Conservation (phyloP, 768 basidiomycete species). For the Russula foetens region DNA sequence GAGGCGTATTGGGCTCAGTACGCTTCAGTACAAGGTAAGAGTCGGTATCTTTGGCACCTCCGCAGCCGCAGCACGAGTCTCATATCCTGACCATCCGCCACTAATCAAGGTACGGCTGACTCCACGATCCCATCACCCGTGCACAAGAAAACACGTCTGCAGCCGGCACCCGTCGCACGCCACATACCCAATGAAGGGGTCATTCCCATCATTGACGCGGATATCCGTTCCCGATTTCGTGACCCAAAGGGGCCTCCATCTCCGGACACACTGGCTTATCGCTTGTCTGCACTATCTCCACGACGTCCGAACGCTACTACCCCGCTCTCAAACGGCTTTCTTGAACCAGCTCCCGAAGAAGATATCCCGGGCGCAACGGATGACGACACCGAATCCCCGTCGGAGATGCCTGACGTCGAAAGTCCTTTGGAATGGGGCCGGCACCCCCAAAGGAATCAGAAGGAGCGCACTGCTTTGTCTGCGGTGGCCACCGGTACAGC, state of each 20-base stretch:
- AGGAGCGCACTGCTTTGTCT: not conserved
- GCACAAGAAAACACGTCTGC: constrained; percentile 26
- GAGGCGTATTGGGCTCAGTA: constrained; percentile 79
- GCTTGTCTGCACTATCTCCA: constrained; percentile 25
- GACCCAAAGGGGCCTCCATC: constrained; percentile 27
- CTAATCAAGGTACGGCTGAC: constrained; percentile 59
- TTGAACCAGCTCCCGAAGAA: not conserved
- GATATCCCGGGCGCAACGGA: constrained; percentile 8
- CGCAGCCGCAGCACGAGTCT: not conserved
- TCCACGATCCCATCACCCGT: constrained; percentile 56
- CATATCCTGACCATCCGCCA: not conserved
- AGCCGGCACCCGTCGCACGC: constrained; percentile 10
- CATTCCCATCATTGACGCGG: constrained; percentile 20
- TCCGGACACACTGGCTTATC: constrained; percentile 24
- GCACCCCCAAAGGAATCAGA: not conserved
- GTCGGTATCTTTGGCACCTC: no score
- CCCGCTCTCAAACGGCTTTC: not conserved
- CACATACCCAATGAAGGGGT: constrained; percentile 18
- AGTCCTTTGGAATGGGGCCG: not conserved
- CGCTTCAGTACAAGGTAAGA: constrained; percentile 56
- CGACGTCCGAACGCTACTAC: constrained; percentile 8
- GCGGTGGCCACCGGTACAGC: not conserved
- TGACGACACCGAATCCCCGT: constrained; percentile 9
- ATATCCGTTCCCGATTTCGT: constrained; percentile 14
- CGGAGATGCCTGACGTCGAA: not conserved